phyloP scores from a whole-genome alignment of 345 rosid species.

The Eucalyptus urophylla region DNA sequence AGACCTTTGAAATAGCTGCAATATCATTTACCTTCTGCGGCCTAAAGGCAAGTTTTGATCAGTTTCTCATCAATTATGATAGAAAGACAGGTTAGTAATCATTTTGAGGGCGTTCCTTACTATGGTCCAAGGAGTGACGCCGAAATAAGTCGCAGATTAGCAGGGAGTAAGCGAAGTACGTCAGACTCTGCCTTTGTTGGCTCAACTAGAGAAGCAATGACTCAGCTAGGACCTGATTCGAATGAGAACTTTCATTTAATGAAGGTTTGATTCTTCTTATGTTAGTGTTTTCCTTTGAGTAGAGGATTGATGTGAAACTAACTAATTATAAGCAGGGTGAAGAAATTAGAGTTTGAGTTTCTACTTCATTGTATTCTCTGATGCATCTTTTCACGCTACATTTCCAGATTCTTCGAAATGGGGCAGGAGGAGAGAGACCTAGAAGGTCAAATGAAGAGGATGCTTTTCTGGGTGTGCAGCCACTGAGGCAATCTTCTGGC shows the following conservation, averaged over 20 bases:
- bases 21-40: not conserved
- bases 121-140: constrained; percentile 62
- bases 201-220: constrained; percentile 18
- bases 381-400: not conserved
- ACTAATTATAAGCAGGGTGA: not conserved
- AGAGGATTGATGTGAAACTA: not conserved
- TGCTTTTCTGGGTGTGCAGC: constrained; percentile 19
- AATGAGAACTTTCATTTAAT: constrained; percentile 67
- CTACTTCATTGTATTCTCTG: not conserved
- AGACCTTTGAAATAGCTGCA: not conserved
- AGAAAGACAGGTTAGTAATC: constrained; percentile 55
- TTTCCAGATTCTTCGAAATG: constrained; percentile 52
- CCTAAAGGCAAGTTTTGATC: constrained; percentile 1
- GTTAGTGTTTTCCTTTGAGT: not conserved
- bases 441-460: constrained; percentile 53
- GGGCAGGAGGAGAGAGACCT: constrained; percentile 33
- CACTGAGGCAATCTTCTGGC: constrained; percentile 34
- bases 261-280: constrained; percentile 29
- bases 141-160: constrained; percentile 49
- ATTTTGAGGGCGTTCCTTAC: constrained; percentile 82
- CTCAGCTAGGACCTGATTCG: constrained; percentile 35
- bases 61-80: constrained; percentile 14
- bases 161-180: constrained; percentile 69
- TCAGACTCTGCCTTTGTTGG: constrained; percentile 54
- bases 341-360: not conserved